A percentile compares a stretch with the other conserved stretches of the same genome.
These are phyloP conservation scores for Pleurotus giganteus DNA, from an alignment of 768 basidiomycete species.

Conservation along the genomic window DNA sequence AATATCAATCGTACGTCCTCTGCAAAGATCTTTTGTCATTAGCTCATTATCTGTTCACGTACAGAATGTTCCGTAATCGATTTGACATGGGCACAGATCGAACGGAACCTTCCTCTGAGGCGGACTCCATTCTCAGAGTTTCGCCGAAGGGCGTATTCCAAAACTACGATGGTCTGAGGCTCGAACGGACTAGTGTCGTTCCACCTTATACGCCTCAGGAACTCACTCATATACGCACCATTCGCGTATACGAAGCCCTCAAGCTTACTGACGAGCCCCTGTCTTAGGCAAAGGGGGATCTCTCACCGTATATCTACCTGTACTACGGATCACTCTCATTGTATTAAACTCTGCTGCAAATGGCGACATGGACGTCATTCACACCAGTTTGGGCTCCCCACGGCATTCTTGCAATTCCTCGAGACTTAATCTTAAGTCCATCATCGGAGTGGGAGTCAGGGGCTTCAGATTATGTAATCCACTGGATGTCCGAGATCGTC, in stretches of 20 bases:
- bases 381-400: too few species aligned
- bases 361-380: too few species aligned
- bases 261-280: slow-evolving; percentile 14
- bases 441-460: too few species aligned
- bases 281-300: neutral
- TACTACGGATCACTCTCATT: neutral
- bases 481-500: too few species aligned
- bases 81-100: slow-evolving; percentile 2
- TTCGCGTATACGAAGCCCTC: slow-evolving; percentile 24
- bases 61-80: slow-evolving; percentile 9
- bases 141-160: slow-evolving; percentile 11
- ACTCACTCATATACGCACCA: slow-evolving; percentile 23
- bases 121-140: neutral
- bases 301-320: neutral
- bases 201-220: slow-evolving; percentile 24
- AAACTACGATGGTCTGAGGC: slow-evolving; percentile 13
- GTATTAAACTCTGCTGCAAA: too few species aligned
- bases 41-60: neutral
- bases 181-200: slow-evolving; percentile 12
- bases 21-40: neutral
- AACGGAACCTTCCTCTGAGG: slow-evolving; percentile 11
- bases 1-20: slow-evolving; percentile 9
- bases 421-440: too few species aligned
- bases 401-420: too few species aligned
- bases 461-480: too few species aligned